A percentile compares a stretch with the other conserved stretches of the same genome.
Conservation (phyloP, 2,329 filamentous ascomycete species). For the Diaporthe amygdali region DNA sequence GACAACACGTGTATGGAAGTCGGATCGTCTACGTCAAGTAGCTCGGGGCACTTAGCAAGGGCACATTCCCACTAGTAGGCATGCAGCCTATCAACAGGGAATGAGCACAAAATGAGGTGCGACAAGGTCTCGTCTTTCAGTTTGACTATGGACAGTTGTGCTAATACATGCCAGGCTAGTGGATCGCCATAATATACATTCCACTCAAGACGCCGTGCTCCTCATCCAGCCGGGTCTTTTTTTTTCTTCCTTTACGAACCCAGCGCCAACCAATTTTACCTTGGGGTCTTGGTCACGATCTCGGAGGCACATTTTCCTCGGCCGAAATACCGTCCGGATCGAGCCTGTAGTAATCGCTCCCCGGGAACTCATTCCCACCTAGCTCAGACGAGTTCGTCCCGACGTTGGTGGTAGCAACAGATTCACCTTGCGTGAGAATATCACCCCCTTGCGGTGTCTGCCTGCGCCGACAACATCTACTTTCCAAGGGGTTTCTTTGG, state of each 20-base stretch:
- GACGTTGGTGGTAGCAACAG: constrained; percentile 44
- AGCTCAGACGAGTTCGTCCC: constrained; percentile 40
- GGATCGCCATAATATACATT: not conserved
- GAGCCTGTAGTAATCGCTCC: constrained; percentile 47
- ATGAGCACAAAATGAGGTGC: not conserved
- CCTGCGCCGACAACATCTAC: constrained; percentile 20
- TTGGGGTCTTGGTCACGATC: constrained; percentile 42
- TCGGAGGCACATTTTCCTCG: constrained; percentile 45
- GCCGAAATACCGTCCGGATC: constrained; percentile 49
- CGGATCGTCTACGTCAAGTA: not conserved
- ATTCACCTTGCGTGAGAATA: constrained; percentile 40
- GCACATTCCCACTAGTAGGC: too few relatives aligned
- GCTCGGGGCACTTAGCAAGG: too few relatives aligned
- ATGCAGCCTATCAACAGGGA: not conserved
- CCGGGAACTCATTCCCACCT: constrained; percentile 46
- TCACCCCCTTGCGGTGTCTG: constrained; percentile 30
- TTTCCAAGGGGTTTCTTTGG: constrained; percentile 33
- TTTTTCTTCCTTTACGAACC: not conserved
- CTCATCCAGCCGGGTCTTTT: not conserved
- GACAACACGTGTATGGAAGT: not conserved
- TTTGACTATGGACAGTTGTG: not conserved
- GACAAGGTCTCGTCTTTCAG: not conserved
- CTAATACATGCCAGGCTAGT: constrained; percentile 10
- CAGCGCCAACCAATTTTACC: not conserved
- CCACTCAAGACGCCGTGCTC: not conserved